These are phyloP conservation scores for Neospora caninum DNA, from an alignment of 169 alveolate species.

Conservation along the genomic window DNA sequence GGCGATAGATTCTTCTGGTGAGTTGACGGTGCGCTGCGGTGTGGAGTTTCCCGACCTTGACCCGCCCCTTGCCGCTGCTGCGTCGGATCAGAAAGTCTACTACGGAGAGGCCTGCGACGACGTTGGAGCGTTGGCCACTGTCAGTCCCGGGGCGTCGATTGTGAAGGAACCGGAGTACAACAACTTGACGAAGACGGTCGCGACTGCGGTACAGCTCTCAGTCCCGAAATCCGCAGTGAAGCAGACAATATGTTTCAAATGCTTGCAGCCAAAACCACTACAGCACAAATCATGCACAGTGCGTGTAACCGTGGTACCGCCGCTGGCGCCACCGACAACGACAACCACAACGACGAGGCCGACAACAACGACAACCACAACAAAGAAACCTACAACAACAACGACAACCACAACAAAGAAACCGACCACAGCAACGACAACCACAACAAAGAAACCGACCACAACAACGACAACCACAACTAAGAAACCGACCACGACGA, in stretches of 20 bases:
- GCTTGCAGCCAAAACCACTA: background rate
- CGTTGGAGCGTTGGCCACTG: background rate
- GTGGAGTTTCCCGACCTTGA: background rate
- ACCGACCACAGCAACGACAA: background rate
- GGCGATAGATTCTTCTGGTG: background rate
- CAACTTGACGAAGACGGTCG: background rate
- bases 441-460: background rate
- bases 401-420: background rate
- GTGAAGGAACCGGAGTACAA: background rate
- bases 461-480: background rate
- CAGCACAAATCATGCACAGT: background rate
- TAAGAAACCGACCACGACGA: background rate
- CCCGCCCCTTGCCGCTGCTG: background rate
- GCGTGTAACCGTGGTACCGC: background rate
- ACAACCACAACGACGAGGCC: slow-evolving; percentile 55
- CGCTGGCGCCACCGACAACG: slow-evolving; percentile 4
- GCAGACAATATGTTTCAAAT: background rate
- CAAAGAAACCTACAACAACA: slow-evolving; percentile 26
- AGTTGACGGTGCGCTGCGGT: background rate
- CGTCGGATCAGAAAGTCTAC: background rate
- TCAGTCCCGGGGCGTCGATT: background rate
- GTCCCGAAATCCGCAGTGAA: background rate
- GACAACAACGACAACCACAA: slow-evolving; percentile 44
- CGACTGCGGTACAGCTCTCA: background rate
- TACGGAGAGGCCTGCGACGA: background rate